These are phyloP conservation scores for Candida orba DNA, from an alignment of 805 yeast species.

Conservation along the genomic window DNA sequence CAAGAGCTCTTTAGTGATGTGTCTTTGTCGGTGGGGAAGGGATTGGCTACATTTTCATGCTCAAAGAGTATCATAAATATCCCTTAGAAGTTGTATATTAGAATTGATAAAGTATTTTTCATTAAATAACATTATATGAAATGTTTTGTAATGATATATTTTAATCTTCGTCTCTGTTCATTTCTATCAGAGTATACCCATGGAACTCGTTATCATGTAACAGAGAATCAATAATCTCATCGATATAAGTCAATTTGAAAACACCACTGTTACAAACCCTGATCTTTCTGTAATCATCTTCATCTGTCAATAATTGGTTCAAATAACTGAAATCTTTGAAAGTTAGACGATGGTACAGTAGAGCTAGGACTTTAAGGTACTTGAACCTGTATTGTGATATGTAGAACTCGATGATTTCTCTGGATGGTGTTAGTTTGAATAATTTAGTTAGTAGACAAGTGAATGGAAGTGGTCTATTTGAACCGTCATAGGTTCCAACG, in stretches of 20 bases:
- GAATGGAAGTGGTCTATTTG: conserved; percentile 61
- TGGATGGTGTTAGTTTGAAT: conserved; percentile 65
- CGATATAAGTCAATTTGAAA: conserved; percentile 49
- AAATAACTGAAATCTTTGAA: conserved; percentile 13
- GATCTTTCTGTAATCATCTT: conserved; percentile 61
- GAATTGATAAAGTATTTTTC: no score
- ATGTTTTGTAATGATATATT: background rate
- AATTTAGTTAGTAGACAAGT: conserved; percentile 71
- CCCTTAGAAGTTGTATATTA: no score
- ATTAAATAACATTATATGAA: no score
- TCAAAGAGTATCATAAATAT: no score
- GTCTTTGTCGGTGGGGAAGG: no score
- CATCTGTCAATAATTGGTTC: conserved; percentile 28
- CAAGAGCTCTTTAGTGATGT: conserved; percentile 23
- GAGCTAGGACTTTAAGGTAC: conserved; percentile 61
- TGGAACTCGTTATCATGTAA: conserved; percentile 51
- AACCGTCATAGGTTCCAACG: conserved; percentile 53
- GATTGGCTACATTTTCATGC: no score
- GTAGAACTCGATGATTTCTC: conserved; percentile 47
- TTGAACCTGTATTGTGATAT: conserved; percentile 65
- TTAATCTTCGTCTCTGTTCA: conserved; percentile 7
- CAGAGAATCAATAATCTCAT: conserved; percentile 65
- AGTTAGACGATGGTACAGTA: conserved; percentile 51
- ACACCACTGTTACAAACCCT: conserved; percentile 35
- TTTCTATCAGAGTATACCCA: conserved; percentile 67